phyloP scores from a whole-genome alignment of 805 yeast species.

The Cyberlindnera euphorbiae region DNA sequence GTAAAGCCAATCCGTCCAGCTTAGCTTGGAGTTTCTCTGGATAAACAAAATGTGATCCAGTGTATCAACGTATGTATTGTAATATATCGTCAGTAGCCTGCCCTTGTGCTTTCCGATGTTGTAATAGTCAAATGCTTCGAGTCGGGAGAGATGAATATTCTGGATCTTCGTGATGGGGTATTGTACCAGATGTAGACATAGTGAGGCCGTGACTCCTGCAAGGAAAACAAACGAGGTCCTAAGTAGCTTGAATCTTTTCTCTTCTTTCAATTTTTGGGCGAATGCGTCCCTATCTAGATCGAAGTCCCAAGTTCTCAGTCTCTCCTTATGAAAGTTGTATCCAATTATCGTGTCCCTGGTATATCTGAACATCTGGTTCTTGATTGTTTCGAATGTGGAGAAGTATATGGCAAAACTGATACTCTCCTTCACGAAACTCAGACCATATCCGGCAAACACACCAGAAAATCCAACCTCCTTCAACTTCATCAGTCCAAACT shows the following conservation, averaged over 20 bases:
- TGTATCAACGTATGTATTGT: conserved; percentile 74
- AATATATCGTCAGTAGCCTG: conserved; percentile 41
- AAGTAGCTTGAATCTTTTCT: conserved; percentile 38
- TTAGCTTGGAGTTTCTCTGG: conserved; percentile 46
- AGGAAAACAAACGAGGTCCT: conserved; percentile 65
- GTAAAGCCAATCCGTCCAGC: conserved; percentile 66
- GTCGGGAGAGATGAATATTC: conserved; percentile 67
- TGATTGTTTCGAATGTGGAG: conserved; percentile 72
- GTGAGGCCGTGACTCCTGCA: conserved; percentile 88
- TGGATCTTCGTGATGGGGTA: conserved; percentile 81
- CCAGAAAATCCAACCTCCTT: conserved; percentile 74
- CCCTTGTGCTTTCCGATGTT: conserved; percentile 24
- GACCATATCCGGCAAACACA: conserved; percentile 84
- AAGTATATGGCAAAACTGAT: conserved; percentile 83
- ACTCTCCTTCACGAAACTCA: conserved; percentile 73
- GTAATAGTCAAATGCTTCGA: conserved; percentile 73
- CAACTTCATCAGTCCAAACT: conserved; percentile 64
- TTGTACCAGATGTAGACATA: conserved; percentile 69
- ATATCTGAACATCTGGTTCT: conserved; percentile 56
- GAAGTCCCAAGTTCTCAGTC: conserved; percentile 25
- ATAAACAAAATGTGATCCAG: conserved; percentile 52
- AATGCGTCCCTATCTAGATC: conserved; percentile 20
- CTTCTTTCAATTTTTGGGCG: conserved; percentile 24
- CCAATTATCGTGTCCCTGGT: conserved; percentile 42
- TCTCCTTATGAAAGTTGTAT: conserved; percentile 37